Conservation (phyloP, 2,329 filamentous ascomycete genomes). For the Paramyrothecium sp. region DNA sequence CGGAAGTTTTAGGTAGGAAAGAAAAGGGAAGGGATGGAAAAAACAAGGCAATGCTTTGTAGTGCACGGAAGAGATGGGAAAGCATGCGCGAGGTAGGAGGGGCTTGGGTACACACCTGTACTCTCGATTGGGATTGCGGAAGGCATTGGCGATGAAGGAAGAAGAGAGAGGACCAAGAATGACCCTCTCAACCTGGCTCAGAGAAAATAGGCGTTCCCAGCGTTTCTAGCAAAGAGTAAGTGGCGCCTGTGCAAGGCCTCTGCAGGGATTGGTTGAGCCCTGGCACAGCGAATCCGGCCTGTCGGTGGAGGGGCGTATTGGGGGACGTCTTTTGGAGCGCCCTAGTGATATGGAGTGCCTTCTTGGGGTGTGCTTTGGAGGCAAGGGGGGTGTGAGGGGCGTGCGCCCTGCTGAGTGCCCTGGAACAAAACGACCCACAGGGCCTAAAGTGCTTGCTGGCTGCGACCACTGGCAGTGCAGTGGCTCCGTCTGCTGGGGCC, state of each 20-base stretch:
- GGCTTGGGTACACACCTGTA: not conserved
- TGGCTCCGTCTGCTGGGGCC: not conserved
- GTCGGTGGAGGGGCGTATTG: not conserved
- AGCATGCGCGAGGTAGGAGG: not conserved
- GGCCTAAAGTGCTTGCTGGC: not conserved
- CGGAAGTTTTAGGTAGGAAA: not conserved
- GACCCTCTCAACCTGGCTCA: not conserved
- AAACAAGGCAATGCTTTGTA: not conserved
- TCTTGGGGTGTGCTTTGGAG: too few species aligned
- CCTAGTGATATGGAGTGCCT: too few species aligned
- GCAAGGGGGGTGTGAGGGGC: too few species aligned
- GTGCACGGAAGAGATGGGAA: not conserved
- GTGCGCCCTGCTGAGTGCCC: too few species aligned
- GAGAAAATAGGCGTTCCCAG: not conserved
- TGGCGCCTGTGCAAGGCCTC: not conserved
- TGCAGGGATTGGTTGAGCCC: not conserved
- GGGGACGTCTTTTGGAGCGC: too few species aligned
- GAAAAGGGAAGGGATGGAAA: not conserved
- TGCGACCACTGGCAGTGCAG: not conserved
- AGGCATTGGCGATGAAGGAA: constrained; percentile 4
- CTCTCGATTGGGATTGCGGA: not conserved
- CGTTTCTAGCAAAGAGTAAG: not conserved
- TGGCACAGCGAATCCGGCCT: not conserved
- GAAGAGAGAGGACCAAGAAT: constrained; percentile 4
- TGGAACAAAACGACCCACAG: too few species aligned